Conservation (phyloP, 495 filamentous ascomycete genomes). For the Massariosphaeria phaeospora region DNA sequence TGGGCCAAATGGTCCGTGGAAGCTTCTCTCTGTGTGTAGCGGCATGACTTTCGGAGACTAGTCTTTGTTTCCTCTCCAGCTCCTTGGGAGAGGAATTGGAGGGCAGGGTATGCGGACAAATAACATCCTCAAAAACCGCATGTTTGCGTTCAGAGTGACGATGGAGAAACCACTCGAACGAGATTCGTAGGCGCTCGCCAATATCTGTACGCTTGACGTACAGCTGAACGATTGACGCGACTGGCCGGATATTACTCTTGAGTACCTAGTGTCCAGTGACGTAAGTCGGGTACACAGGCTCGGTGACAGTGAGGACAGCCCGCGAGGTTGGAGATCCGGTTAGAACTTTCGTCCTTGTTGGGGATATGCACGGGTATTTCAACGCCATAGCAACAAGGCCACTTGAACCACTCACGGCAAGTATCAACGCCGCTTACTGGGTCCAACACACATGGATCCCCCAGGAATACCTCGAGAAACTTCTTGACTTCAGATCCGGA, state of each 20-base stretch:
- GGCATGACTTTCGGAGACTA: conserved; percentile 42
- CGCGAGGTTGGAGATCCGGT: conserved; percentile 35
- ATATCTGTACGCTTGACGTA: conserved; percentile 31
- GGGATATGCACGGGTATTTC: conserved; percentile 38
- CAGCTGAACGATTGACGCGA: conserved; percentile 39
- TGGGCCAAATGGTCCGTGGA: conserved; percentile 10
- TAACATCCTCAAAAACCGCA: conserved; percentile 45
- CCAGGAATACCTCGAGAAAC: background rate
- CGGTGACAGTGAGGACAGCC: conserved; percentile 15
- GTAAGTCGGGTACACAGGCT: conserved; percentile 31
- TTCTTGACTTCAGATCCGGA: conserved; percentile 28
- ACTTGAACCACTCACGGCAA: background rate
- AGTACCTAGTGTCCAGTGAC: conserved; percentile 29
- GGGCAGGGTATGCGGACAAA: conserved; percentile 39
- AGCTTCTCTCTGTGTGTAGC: conserved; percentile 58
- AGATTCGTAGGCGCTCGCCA: conserved; percentile 37
- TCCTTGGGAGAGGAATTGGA: conserved; percentile 12
- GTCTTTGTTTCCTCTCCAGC: conserved; percentile 41
- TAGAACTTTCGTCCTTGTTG: conserved; percentile 27
- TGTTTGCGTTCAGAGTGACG: conserved; percentile 25
- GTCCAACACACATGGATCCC: conserved; percentile 14
- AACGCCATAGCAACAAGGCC: conserved; percentile 7
- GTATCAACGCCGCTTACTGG: conserved; percentile 13
- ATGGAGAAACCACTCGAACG: conserved; percentile 14
- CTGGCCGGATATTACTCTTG: conserved; percentile 35